Evolutionary conservation across 106 monocot genomes (phyloP).

Genomic region (Iris macrosiphon): DNA sequence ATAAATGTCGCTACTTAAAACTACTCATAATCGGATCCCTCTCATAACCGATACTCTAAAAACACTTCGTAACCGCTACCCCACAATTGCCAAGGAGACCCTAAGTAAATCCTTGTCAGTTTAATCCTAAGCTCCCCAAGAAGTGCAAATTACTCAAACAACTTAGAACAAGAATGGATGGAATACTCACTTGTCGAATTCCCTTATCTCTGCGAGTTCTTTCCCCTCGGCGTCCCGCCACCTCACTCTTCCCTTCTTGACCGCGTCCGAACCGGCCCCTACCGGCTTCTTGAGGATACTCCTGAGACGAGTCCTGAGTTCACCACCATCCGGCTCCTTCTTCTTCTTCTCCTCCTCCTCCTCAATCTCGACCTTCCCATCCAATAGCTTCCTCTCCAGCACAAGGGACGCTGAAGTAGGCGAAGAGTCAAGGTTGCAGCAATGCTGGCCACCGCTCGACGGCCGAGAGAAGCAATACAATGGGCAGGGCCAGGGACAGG

Average conservation of each 20-base stretch:
- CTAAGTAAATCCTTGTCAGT: too few relatives aligned
- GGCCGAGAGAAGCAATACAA: slow-evolving; percentile 2
- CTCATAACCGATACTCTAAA: too few relatives aligned
- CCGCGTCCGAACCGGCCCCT: background rate
- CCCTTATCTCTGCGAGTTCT: slow-evolving; percentile 50
- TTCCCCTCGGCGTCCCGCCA: slow-evolving; percentile 60
- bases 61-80: too few relatives aligned
- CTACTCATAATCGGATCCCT: too few relatives aligned
- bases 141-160: too few relatives aligned
- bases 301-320: slow-evolving; percentile 24
- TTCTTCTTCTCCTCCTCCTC: slow-evolving; percentile 19
- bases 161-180: too few relatives aligned
- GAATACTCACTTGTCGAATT: too few relatives aligned
- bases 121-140: too few relatives aligned
- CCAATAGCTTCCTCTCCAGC: background rate
- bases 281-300: slow-evolving; percentile 44
- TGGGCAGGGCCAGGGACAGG: too few relatives aligned
- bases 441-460: background rate
- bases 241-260: slow-evolving; percentile 36
- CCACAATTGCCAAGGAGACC: too few relatives aligned
- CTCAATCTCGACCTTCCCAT: slow-evolving; percentile 22
- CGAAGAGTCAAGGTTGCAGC: slow-evolving; percentile 1
- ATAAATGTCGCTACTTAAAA: too few relatives aligned
- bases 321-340: slow-evolving; percentile 9
- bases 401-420: background rate